A percentile compares a stretch with the other conserved stretches of the same genome.
Conservation (phyloP, 257 asterid genomes). For the Fraxinus quadrangulata region DNA sequence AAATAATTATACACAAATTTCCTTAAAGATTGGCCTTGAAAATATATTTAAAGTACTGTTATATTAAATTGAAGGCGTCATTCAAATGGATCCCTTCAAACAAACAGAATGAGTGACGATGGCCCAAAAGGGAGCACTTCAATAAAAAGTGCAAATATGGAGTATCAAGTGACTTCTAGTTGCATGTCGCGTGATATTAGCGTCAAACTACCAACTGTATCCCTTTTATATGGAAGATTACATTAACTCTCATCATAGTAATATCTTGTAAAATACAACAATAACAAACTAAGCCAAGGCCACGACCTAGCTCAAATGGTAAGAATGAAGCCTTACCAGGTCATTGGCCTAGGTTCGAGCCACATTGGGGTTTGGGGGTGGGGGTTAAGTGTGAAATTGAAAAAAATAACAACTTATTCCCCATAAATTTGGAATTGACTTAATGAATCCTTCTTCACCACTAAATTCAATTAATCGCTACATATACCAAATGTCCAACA, state of each 20-base stretch:
- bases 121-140: background rate
- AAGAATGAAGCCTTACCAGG: too few species aligned
- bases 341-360: too few species aligned
- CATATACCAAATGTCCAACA: background rate
- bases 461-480: background rate
- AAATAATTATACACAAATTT: background rate
- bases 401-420: background rate
- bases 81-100: background rate
- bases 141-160: background rate
- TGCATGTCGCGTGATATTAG: background rate
- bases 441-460: background rate
- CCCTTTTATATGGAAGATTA: background rate
- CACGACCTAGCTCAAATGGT: too few species aligned
- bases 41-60: background rate
- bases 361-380: too few species aligned
- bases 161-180: background rate
- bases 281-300: background rate
- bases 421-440: background rate
- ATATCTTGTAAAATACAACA: background rate
- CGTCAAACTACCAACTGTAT: background rate
- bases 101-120: background rate
- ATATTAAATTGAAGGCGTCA: background rate
- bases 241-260: background rate
- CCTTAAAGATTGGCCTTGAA: background rate
- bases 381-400: too few species aligned